These are phyloP conservation scores for Eucalyptus erythrocorys DNA, from an alignment of 345 rosid species.

Conservation along the genomic window DNA sequence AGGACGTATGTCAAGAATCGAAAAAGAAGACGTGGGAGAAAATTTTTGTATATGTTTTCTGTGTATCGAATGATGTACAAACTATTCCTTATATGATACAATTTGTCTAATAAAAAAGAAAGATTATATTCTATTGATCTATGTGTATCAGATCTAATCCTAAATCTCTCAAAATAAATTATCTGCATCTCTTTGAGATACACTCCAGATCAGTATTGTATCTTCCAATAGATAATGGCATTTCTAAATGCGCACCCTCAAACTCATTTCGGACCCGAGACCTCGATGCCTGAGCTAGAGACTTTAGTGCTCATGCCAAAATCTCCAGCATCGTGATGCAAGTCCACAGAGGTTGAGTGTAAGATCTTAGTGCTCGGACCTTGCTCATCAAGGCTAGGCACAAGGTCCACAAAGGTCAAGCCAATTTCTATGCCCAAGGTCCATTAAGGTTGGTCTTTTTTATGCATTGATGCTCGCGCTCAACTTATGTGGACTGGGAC, in stretches of 20 bases:
- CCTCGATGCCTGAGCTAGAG: accelerated
- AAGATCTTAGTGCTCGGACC: accelerated
- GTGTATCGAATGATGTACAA: no score
- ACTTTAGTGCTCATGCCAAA: accelerated
- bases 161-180: no score
- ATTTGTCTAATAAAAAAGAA: no score
- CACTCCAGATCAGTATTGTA: no score
- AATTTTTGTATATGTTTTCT: no score
- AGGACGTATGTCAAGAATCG: no score
- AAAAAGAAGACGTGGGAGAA: no score
- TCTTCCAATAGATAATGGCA: not conserved
- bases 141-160: no score
- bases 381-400: accelerated
- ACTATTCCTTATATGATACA: no score
- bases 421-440: not conserved
- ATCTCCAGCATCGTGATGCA: accelerated
- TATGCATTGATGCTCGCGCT: accelerated
- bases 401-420: accelerated
- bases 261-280: not conserved
- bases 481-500: not conserved
- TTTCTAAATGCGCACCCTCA: not conserved
- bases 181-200: no score
- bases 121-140: no score
- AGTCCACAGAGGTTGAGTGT: accelerated
- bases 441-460: accelerated